Base-by-base conservation (phyloP, 2,329 filamentous ascomycete species). In the Macroventuria anomochaeta region DNA sequence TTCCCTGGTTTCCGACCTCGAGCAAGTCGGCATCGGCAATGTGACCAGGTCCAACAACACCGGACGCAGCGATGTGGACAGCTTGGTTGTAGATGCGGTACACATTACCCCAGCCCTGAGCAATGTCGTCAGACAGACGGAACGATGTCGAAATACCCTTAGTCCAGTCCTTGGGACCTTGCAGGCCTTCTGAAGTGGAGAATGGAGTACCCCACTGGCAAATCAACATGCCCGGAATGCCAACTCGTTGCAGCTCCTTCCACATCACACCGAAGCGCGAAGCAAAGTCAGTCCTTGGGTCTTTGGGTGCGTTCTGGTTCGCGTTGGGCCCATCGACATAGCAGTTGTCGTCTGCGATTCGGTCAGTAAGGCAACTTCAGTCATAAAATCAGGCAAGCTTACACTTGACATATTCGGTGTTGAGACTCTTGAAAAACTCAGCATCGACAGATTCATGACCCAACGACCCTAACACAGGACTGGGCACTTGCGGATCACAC, bases 81-180 rank as follows among this genome's bases (percentile, higher is more conserved):
- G 59, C 61, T 43, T 64, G 61, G 47, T 61, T 64, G 40, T 59
- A 61, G 37, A 64, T 64, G n/a, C 61, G 58, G 28, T 43, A 61
- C n/a, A 61, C 49, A 17, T 52, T 59, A 4, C 38, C 29, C 59
- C 59, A 64, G 7, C 61, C 61, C 10, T 29, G 36, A 3, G 55
- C 46, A 23, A 61, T 64, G 10, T 61, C 59, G 11, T 63, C 59
- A 7, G 59, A 63, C 8, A 63, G 55, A 7, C 61, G 51, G 41
- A 64, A 64, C 0, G 61, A 64, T 1, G 61, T 63, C 20, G 61
- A 64, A 15, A 64, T 58, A 12, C 53, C 51, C 28, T 59, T 59
- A 3, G 61, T 61, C 61, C 58, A 64, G 7, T 56, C 41, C 12
- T 49, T 54, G 4, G 61, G 61, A 3, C 59, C 61, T 49, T 64